Evolutionary conservation across 345 rosid species (phyloP).

Genomic region (Eucalyptus curtisii): DNA sequence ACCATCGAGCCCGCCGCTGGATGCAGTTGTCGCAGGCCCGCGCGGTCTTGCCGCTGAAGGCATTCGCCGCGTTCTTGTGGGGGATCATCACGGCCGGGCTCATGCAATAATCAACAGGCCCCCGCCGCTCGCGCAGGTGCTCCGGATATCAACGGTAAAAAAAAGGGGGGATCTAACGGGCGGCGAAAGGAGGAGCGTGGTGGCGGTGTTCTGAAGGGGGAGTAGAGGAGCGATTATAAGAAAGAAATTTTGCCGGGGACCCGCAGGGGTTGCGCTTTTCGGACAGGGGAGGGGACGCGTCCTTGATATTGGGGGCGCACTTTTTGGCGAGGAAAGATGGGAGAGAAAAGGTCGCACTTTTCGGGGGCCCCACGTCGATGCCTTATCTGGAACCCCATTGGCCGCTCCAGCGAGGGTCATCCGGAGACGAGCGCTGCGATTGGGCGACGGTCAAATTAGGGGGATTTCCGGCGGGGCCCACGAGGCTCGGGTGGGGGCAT

Average conservation of each 20-base stretch:
- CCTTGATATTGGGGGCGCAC: slow-evolving; percentile 14
- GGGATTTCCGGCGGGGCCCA: slow-evolving; percentile 4
- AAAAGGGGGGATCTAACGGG: background rate
- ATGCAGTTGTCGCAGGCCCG: slow-evolving; percentile 86
- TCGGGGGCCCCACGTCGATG: slow-evolving; percentile 26
- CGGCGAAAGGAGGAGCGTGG: background rate
- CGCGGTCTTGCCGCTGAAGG: slow-evolving; percentile 69
- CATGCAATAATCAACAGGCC: background rate
- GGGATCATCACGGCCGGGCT: slow-evolving; percentile 11
- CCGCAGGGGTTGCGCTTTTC: background rate
- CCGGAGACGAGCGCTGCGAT: background rate
- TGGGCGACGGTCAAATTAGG: background rate
- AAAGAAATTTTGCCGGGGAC: background rate
- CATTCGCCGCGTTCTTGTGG: slow-evolving; percentile 43
- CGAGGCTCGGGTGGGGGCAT: too few relatives aligned
- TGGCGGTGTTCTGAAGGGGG: background rate
- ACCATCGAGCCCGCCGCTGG: slow-evolving; percentile 77
- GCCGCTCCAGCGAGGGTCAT: background rate
- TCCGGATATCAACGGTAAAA: background rate
- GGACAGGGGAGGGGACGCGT: background rate
- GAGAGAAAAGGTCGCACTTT: background rate
- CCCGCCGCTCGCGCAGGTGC: background rate
- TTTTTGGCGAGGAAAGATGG: slow-evolving; percentile 1
- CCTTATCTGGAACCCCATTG: slow-evolving; percentile 74
- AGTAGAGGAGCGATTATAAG: background rate